Evolutionary conservation across 805 yeast genomes (phyloP).

Genomic region (Osmozyma mogii): DNA sequence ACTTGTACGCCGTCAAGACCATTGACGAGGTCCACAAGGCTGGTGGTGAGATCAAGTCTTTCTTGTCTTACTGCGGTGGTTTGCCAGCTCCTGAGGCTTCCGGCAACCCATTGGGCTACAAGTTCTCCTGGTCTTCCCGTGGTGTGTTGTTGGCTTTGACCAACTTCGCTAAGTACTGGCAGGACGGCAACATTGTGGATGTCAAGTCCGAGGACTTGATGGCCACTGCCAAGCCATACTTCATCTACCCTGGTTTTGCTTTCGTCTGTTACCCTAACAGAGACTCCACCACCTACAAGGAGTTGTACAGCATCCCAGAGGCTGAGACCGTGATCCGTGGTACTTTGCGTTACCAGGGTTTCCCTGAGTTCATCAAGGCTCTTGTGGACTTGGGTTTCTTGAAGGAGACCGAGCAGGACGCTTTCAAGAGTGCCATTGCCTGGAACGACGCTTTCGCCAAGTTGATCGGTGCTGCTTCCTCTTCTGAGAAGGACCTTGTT

Average conservation of each 20-base stretch:
- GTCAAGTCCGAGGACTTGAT: conserved; percentile 86
- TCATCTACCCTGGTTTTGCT: conserved; percentile 91
- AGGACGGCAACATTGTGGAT: conserved; percentile 74
- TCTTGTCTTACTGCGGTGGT: conserved; percentile 97
- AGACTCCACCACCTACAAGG: conserved; percentile 91
- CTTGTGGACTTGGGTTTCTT: conserved; percentile 91
- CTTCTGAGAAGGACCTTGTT: conserved; percentile 63
- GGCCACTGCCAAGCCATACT: conserved; percentile 93
- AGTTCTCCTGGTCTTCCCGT: conserved; percentile 98
- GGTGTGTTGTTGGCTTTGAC: conserved; percentile 94
- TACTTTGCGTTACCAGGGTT: conserved; percentile 95
- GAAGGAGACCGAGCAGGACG: conserved; percentile 61
- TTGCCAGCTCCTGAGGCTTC: conserved; percentile 97
- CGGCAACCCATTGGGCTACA: conserved; percentile 96
- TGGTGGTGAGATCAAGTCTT: conserved; percentile 89
- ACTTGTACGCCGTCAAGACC: conserved; percentile 95
- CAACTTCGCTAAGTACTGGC: conserved; percentile 85
- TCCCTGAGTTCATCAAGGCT: conserved; percentile 96
- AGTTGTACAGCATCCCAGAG: conserved; percentile 90
- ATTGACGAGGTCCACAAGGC: conserved; percentile 90
- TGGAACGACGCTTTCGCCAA: conserved; percentile 87
- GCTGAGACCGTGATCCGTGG: conserved; percentile 97
- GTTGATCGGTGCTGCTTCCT: conserved; percentile 67
- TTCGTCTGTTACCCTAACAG: conserved; percentile 96
- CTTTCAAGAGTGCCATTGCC: conserved; percentile 50